These are phyloP conservation scores for Penicillium atrosanguineum DNA, from an alignment of 495 filamentous ascomycete genomes.

Conservation along the genomic window DNA sequence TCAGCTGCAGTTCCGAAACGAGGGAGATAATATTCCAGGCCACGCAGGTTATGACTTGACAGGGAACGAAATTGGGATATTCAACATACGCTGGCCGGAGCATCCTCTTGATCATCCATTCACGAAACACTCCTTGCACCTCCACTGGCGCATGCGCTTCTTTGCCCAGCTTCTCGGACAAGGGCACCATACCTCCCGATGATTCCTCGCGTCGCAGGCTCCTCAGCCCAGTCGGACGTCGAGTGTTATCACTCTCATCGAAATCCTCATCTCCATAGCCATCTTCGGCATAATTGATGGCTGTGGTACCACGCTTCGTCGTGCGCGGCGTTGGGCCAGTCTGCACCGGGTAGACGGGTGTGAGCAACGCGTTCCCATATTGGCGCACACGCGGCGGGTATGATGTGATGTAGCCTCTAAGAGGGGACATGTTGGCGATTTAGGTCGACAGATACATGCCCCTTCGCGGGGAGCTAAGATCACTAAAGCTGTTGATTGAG, in stretches of 20 bases:
- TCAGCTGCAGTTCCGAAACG: slow-evolving; percentile 3
- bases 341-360: slow-evolving; percentile 73
- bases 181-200: slow-evolving; percentile 55
- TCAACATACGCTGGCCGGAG: slow-evolving; percentile 47
- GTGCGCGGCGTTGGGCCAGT: slow-evolving; percentile 72
- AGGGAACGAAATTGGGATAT: slow-evolving; percentile 1
- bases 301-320: slow-evolving; percentile 93
- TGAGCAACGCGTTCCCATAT: slow-evolving; percentile 89
- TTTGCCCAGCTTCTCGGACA: slow-evolving; percentile 76
- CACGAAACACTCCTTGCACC: slow-evolving; percentile 84
- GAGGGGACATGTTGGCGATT: slow-evolving; percentile 56
- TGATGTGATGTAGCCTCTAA: slow-evolving; percentile 85
- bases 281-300: slow-evolving; percentile 97
- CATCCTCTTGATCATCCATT: slow-evolving; percentile 87
- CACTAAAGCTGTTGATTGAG: slow-evolving; percentile 20
- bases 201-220: slow-evolving; percentile 79
- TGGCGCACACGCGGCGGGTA: slow-evolving; percentile 89
- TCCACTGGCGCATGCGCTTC: slow-evolving; percentile 78
- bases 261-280: slow-evolving; percentile 93
- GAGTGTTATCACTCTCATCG: slow-evolving; percentile 76
- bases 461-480: slow-evolving; percentile 26
- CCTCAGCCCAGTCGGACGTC: slow-evolving; percentile 79
- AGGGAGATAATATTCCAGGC: neutral
- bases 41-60: neutral
- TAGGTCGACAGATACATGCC: slow-evolving; percentile 41